Base-by-base conservation (phyloP, 2,329 filamentous ascomycete species). In the Diaporthe humulicola region DNA sequence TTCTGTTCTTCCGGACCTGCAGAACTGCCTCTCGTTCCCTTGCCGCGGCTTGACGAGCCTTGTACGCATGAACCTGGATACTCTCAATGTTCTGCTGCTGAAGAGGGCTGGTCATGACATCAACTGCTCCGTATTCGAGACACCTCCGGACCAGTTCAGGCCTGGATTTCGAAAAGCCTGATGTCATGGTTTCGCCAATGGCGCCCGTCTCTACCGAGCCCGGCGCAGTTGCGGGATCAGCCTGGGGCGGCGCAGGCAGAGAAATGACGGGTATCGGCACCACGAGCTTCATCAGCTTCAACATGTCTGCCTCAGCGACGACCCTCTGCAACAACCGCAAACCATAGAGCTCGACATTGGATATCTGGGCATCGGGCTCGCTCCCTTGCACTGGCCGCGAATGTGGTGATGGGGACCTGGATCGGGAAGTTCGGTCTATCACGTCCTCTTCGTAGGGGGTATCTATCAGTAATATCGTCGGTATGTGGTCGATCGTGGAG, bases 61-160 rank as follows among this genome's bases (percentile, higher is more conserved):
- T 92, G 85, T 97, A 98, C 58, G 94, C 95, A 82, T 96, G 95
- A 22, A 97, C 91, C 76, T 94, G 92, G 69, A 98, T 87, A 40
- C 93, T 92, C 75, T 94, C 92, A 66, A 96, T 90, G 78, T 93
- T 92, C 71, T 94, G 92, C 64, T 89, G 88, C 76, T 93, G 92
- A 52, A 98, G 84, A 1, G 96, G 96, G 79, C 93, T 95, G 36
- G 92, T 91, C 77, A 98, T 88, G 66, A 98, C 94, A 83, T 98
- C 96, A 40, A 94, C 89, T 15, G 96, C 96, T 48, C 97, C 97
- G 5, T 94, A 91, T 80, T 98, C 95, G 33, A 98, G 85, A 81
- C 95, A 98, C 79, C 89, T 91, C 78, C 92, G 57, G 66, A 76
- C 45, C 19, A 76, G 48, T 40, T 73, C 73, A 22, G 75, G 73